phyloP scores from a whole-genome alignment of 2,329 filamentous ascomycete species.

The Ascochyta rabiei region DNA sequence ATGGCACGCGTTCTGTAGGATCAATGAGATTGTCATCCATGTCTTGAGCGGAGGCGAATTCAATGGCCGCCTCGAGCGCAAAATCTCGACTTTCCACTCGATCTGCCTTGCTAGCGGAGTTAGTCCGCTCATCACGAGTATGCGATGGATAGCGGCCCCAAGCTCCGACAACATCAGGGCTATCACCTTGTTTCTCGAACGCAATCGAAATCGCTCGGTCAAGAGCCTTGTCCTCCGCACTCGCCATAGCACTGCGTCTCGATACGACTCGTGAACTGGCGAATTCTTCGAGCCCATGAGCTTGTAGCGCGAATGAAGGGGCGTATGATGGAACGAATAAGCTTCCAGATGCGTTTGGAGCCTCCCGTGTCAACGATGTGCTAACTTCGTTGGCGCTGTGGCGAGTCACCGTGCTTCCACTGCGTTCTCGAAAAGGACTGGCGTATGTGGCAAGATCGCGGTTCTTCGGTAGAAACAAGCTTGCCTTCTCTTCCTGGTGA shows the following conservation, averaged over 20 bases:
- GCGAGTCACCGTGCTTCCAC: conserved; percentile 28
- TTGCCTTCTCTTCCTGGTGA: conserved; percentile 44
- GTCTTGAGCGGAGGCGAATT: conserved; percentile 27
- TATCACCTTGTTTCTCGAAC: conserved; percentile 39
- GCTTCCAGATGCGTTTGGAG: neutral
- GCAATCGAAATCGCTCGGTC: conserved; percentile 21
- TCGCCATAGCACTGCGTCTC: conserved; percentile 30
- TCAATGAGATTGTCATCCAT: conserved; percentile 34
- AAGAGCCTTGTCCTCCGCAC: conserved; percentile 8
- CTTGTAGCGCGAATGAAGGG: neutral
- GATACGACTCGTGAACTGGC: neutral
- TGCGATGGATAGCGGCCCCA: conserved; percentile 57
- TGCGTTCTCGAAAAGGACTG: conserved; percentile 43
- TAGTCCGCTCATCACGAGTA: conserved; percentile 49
- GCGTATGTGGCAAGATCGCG: conserved; percentile 34
- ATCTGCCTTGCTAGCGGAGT: conserved; percentile 49
- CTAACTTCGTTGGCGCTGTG: neutral
- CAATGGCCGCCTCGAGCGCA: conserved; percentile 43
- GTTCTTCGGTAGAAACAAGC: conserved; percentile 42
- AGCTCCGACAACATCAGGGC: conserved; percentile 38
- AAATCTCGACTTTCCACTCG: conserved; percentile 52
- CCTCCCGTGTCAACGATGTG: neutral
- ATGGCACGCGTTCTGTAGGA: conserved; percentile 28
- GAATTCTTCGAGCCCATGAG: neutral
- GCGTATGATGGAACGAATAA: neutral